Base-by-base conservation (phyloP, 2,329 filamentous ascomycete species). In the Bipolaris zeicola region DNA sequence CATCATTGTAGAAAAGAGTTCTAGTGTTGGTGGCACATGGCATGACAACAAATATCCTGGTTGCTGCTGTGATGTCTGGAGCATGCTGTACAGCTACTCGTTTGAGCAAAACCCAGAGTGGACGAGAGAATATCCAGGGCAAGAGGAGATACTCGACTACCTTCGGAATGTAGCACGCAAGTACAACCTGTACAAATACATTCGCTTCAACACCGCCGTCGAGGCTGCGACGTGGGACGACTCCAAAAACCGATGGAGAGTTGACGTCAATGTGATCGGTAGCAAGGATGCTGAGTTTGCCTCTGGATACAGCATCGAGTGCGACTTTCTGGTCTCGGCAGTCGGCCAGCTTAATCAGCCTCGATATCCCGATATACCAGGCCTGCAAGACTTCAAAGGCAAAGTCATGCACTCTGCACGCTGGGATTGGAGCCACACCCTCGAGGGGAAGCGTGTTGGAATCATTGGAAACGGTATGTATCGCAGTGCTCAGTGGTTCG, bases 51-150 rank as follows among this genome's bases (percentile, higher is more conserved):
- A 80, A 55, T 87, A 85, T 61, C 84, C 82, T 2, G 84, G 80
- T 6, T 83, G 81, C 62, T 83, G 81, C 61, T 85, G 82, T 58
- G 83, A 84, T 65, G 82, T 85, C 8, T 82, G 79, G 78, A 82
- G 79, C 33, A 74, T 80, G 45, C 73, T 87, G 3, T 87, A 87
- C 73, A 83, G 80, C 41, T 87, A 82, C 69, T 86, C 83, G 5
- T 88, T 87, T 63, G 84, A 83, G 34, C 83, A 85, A 49, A 87
- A 86, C 50, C 75, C 82, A 2, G 77, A 82, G 60, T 86, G 85
- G 85, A 81, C 81, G 1, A 74, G 83, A 16, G 79, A 85, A 51
- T 87, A 85, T 63, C 82, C 85, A 0, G 82, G 83, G 0, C 85
- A 87, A 62, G 83, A 86, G 65, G 85, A 87, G 66, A 85, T 87